Evolutionary conservation across 1,284 basidiomycete species (phyloP).

Genomic region (Pseudozyma flocculosa): DNA sequence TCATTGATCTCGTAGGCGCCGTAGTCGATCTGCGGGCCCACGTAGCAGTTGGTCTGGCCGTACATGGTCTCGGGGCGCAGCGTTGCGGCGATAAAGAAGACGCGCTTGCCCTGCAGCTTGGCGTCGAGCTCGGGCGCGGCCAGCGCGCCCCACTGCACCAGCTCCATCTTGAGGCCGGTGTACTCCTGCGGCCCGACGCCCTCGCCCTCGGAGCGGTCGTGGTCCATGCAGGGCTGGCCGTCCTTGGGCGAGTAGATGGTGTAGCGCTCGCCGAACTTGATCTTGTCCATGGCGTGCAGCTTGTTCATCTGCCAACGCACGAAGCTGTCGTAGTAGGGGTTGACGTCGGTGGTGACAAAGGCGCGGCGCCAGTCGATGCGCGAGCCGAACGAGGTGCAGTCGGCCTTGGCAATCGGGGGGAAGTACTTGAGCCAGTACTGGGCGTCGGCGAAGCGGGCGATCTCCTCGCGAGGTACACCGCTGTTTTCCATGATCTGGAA

Average conservation of each 20-base stretch:
- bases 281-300: constrained; percentile 65
- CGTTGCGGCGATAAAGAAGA: constrained; percentile 91
- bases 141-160: constrained; percentile 63
- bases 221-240: constrained; percentile 99
- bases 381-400: constrained; percentile 83
- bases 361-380: constrained; percentile 96
- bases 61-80: constrained; percentile 96
- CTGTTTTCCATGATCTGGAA: constrained; percentile 96
- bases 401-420: constrained; percentile 85
- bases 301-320: constrained; percentile 99
- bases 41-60: constrained; percentile 97
- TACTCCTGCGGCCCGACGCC: constrained; percentile 95
- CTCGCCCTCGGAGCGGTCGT: constrained; percentile 94
- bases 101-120: constrained; percentile 71
- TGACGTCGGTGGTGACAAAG: constrained; percentile 91
- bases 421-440: constrained; percentile 90
- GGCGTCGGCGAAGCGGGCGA: constrained; percentile 94
- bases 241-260: constrained; percentile 99
- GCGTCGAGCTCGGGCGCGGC: constrained; percentile 66
- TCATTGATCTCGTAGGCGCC: constrained; percentile 78
- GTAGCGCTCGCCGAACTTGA: constrained; percentile 91
- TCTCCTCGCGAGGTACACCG: constrained; percentile 78
- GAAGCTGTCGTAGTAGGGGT: constrained; percentile 96
- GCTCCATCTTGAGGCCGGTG: constrained; percentile 92
- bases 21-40: constrained; percentile 87